A percentile compares a stretch with the other conserved stretches of the same genome.
Evolutionary conservation across 345 rosid genomes (phyloP).

Genomic region (Salix arbutifolia): DNA sequence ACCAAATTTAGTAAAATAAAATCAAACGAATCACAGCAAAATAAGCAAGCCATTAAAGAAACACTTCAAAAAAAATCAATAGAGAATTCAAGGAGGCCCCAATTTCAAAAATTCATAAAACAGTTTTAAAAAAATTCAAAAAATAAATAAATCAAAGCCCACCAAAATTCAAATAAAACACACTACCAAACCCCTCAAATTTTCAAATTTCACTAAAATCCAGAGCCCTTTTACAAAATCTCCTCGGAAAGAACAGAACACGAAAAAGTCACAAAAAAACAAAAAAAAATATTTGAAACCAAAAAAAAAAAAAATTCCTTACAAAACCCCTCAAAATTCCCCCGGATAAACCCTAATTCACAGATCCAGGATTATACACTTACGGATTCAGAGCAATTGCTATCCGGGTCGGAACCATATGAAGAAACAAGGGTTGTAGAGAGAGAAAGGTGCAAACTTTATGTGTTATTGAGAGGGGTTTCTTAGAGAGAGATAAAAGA

Average conservation of each 20-base stretch:
- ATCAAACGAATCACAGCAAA: background rate
- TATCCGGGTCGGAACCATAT: conserved; percentile 11
- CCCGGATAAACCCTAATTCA: conserved; percentile 41
- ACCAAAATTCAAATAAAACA: conserved; percentile 7
- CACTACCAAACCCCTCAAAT: background rate
- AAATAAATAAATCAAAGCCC: background rate
- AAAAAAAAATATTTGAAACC: background rate
- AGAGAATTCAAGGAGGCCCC: background rate
- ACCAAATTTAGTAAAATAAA: background rate
- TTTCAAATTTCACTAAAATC: background rate
- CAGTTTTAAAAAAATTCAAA: background rate
- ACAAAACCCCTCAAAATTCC: background rate
- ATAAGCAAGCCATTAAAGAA: background rate
- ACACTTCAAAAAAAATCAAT: background rate
- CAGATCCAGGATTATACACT: conserved; percentile 32
- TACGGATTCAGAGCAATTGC: conserved; percentile 25
- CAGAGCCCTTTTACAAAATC: conserved; percentile 1
- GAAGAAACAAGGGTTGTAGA: background rate
- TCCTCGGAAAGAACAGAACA: background rate
- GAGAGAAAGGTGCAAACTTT: conserved; percentile 26
- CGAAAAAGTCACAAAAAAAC: background rate
- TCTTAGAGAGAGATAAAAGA: conserved; percentile 20
- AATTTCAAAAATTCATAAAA: background rate
- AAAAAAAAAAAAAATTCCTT: too few relatives aligned
- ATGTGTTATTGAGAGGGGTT: background rate